phyloP scores from a whole-genome alignment of 495 filamentous ascomycete species.

The Aspergillus haitiensis region DNA sequence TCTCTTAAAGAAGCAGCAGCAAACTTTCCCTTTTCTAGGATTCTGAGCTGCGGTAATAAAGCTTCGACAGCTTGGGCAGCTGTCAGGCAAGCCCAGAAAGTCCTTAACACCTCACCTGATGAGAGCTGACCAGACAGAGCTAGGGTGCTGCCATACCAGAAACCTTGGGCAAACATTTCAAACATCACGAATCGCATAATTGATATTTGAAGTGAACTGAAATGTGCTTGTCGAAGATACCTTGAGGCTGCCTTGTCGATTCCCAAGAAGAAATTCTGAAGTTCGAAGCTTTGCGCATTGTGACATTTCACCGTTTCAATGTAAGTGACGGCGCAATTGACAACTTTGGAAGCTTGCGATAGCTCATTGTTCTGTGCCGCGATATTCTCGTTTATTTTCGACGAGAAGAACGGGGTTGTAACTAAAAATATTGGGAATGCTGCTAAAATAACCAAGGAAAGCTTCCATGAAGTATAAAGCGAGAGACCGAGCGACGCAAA shows the following conservation, averaged over 20 bases:
- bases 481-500: constrained; percentile 66
- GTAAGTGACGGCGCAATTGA: constrained; percentile 63
- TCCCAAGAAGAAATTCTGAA: constrained; percentile 58
- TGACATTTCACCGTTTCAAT: constrained; percentile 89
- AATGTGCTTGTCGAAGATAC: constrained; percentile 66
- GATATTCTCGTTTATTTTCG: constrained; percentile 63
- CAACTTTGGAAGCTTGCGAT: constrained; percentile 67
- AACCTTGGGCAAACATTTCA: constrained; percentile 84
- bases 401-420: constrained; percentile 58
- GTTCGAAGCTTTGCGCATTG: constrained; percentile 73
- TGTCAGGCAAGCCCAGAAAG: constrained; percentile 78
- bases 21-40: constrained; percentile 76
- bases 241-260: constrained; percentile 60
- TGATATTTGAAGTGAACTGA: constrained; percentile 68
- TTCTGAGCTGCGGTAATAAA: constrained; percentile 71
- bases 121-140: constrained; percentile 54
- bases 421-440: constrained; percentile 67
- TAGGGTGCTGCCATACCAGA: constrained; percentile 80
- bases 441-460: constrained; percentile 79
- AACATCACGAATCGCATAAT: constrained; percentile 72
- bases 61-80: constrained; percentile 72
- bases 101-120: constrained; percentile 74
- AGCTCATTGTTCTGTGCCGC: constrained; percentile 69
- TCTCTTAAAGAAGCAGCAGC: constrained; percentile 62
- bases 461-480: constrained; percentile 76